Evolutionary conservation across 2,329 filamentous ascomycete genomes (phyloP).

Genomic region (Claviceps sp.): DNA sequence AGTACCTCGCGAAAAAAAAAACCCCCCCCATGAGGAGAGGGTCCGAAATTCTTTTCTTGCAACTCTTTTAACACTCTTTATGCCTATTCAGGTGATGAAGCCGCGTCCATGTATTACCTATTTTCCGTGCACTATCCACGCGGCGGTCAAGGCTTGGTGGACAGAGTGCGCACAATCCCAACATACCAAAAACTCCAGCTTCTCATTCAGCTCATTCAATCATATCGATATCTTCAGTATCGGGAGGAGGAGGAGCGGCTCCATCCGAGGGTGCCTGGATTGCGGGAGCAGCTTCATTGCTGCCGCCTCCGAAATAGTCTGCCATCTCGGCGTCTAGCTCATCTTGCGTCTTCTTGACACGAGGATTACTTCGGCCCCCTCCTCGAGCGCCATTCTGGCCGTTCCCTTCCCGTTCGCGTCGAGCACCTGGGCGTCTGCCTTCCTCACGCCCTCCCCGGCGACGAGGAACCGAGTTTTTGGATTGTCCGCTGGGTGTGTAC

Average conservation of each 20-base stretch:
- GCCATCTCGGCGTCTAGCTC: slow-evolving; percentile 96
- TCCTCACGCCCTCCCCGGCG: slow-evolving; percentile 37
- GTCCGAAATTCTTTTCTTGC: background rate
- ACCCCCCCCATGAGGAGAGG: background rate
- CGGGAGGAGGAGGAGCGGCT: slow-evolving; percentile 18
- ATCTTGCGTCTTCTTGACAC: slow-evolving; percentile 75
- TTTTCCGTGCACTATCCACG: background rate
- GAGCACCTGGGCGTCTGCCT: slow-evolving; percentile 37
- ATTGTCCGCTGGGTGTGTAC: slow-evolving; percentile 54
- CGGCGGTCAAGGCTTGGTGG: background rate
- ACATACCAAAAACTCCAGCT: background rate
- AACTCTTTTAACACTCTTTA: background rate
- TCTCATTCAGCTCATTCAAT: slow-evolving; percentile 50
- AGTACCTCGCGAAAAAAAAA: background rate
- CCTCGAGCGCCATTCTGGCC: slow-evolving; percentile 23
- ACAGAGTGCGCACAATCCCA: background rate
- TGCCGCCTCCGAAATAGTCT: slow-evolving; percentile 61
- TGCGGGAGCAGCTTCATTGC: slow-evolving; percentile 19
- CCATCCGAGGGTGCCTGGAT: slow-evolving; percentile 16
- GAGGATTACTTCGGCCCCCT: slow-evolving; percentile 29
- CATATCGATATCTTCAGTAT: slow-evolving; percentile 53
- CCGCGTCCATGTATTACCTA: background rate
- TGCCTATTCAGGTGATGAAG: background rate
- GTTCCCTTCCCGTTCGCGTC: slow-evolving; percentile 25
- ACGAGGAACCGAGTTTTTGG: slow-evolving; percentile 45